phyloP scores from a whole-genome alignment of 2,329 filamentous ascomycete genomes.

The Diatrype stigma region DNA sequence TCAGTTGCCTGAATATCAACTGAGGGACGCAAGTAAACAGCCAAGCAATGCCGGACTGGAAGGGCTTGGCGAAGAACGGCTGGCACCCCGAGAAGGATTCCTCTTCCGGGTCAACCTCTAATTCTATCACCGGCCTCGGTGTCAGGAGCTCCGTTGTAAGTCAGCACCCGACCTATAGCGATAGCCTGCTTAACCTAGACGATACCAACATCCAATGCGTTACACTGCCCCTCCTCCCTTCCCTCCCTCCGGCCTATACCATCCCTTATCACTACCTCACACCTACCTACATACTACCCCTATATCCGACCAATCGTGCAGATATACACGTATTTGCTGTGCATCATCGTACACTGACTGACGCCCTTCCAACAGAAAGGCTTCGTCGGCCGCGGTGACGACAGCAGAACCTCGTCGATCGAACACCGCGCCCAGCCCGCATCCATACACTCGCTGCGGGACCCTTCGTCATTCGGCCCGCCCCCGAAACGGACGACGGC shows the following conservation, averaged over 20 bases:
- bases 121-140: too few relatives aligned
- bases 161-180: too few relatives aligned
- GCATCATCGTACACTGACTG: background rate
- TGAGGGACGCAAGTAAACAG: background rate
- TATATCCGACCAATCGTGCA: background rate
- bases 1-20: too few relatives aligned
- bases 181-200: background rate
- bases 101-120: constrained; percentile 18
- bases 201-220: background rate
- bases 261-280: too few relatives aligned
- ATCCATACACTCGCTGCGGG: constrained; percentile 67
- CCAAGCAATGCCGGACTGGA: constrained; percentile 41
- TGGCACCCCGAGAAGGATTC: constrained; percentile 47
- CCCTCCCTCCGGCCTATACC: too few relatives aligned
- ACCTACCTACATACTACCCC: background rate
- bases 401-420: constrained; percentile 13
- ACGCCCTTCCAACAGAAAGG: constrained; percentile 33
- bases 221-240: background rate
- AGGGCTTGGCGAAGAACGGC: constrained; percentile 45
- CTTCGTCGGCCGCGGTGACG: constrained; percentile 39
- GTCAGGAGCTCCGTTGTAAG: constrained; percentile 47
- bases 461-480: constrained; percentile 74
- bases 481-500: constrained; percentile 65
- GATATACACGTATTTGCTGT: background rate
- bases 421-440: constrained; percentile 38